Evolutionary conservation across 2,329 filamentous ascomycete genomes (phyloP), one percentile per base, ranked within the genome.

Genomic region (Beauveria scarabaeidicola): DNA sequence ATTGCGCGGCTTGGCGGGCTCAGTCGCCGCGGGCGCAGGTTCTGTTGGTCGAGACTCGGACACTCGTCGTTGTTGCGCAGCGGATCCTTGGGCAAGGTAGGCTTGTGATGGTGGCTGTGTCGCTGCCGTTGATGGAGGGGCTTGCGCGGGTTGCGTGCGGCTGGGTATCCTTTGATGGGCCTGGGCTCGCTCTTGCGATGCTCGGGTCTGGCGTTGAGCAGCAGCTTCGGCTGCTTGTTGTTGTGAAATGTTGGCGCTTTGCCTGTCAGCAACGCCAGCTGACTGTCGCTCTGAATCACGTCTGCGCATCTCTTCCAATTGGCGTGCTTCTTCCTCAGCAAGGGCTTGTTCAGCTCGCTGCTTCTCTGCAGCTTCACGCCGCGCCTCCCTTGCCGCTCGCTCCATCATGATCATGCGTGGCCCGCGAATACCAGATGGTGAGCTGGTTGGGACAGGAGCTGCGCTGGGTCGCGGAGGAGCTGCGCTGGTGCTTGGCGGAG

Each of bases 381-480:
- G 78, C 27, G 87, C 85, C 72, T 95, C 90, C 63, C 92, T 83
- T 64, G 89, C 89, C 59, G 83, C 82, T 60, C 92, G 86, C 70
- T 92, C 87, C 73, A 90, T 86, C 92, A 97, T 96, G 68, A 97
- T 93, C 75, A 93, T 89, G 64, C 89, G 86, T 17, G 93, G 93
- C 40, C 91, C 92, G 65, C 88, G 84, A 62, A 97, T 89, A 27
- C 88, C 86, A 61, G 80, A 79, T 10, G 81, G 81, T 15, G 82
- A 84, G 64, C 79, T 78, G 27, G 78, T 78, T 58, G 80, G 79
- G 21, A 74, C 73, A 38, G 81, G 77, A 3, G 77, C 74, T n/a
- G 77, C 75, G 2, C 77, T 74, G 32, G 78, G 76, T 52, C 79
- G 76, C 32, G 68, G 72, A 13, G 77, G 69, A 21, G 75, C 72